A percentile compares a stretch with the other conserved stretches of the same genome.
Evolutionary conservation across 345 rosid species (phyloP).

Genomic region (Camelina sativa): DNA sequence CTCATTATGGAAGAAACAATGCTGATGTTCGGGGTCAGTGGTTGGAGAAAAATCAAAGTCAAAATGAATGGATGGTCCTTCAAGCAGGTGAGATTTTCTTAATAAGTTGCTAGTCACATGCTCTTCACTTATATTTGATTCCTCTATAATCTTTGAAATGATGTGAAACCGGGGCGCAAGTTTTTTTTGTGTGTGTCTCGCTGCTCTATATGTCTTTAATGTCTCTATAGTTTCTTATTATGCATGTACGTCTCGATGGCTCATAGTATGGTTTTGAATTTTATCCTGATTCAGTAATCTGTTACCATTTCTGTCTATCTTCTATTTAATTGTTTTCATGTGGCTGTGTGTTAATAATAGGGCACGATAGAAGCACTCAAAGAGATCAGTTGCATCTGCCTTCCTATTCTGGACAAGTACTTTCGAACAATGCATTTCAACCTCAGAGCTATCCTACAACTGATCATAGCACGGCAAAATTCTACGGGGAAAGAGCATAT

Average conservation of each 20-base stretch:
- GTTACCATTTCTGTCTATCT: not conserved
- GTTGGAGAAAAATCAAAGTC: conserved; percentile 47
- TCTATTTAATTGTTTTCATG: conserved; percentile 35
- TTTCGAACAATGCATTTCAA: conserved; percentile 54
- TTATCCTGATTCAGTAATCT: conserved; percentile 3
- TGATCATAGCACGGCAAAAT: conserved; percentile 55
- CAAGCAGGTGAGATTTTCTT: conserved; percentile 60
- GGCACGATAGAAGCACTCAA: conserved; percentile 50
- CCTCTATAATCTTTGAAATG: conserved; percentile 20
- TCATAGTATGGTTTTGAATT: not conserved
- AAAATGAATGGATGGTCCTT: conserved; percentile 36
- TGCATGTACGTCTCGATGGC: not conserved
- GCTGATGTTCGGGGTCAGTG: conserved; percentile 40
- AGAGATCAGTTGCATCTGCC: conserved; percentile 50
- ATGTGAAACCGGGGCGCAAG: not conserved
- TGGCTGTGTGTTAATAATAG: conserved; percentile 52
- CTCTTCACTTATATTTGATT: not conserved
- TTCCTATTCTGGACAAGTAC: conserved; percentile 54
- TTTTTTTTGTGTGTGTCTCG: not conserved
- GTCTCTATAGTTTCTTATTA: not conserved
- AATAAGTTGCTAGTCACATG: conserved; percentile 25
- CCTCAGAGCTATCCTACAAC: conserved; percentile 48
- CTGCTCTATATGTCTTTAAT: conserved; percentile 7
- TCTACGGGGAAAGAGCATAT: conserved; percentile 50
- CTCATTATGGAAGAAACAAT: conserved; percentile 48